Base-by-base conservation (phyloP, 306 rosid species). In the Vigna trinervia region DNA sequence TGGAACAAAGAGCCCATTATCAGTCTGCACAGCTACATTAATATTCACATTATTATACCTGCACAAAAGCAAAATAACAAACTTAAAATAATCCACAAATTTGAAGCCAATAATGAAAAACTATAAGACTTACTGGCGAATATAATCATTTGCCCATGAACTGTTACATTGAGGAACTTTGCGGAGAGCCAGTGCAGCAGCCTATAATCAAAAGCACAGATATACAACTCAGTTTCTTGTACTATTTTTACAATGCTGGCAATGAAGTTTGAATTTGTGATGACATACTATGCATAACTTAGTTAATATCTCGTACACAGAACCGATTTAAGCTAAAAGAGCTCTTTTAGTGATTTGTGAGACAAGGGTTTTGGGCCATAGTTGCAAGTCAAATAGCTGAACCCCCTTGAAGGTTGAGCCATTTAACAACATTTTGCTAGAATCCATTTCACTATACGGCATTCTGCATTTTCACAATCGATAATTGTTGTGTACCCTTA, bases 1-100 rank as follows among this genome's bases (percentile, higher is more conserved):
- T 8, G 99, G 99, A 69, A 93, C 98, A 67, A 82, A 91, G 63
- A 96, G 98, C 56, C 99, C 99, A n/a, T 92, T 78, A 23, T 96
- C 99, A 56, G 99, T 96, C 86, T 96, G 99, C 80, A 96, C 99
- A n/a, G 99, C 99, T 69, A 96, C 99, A 88, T 96, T 96, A 56
- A 96, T 71, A 64, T 96, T 92, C 84, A 96, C 90, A 57, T 89
- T 91, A 85, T 86, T 90, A 73, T 78, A 93, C 93, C 99, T 96
- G 75, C 81, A 84, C 61, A 59, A 84, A 69, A 58, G 69, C 52
- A 81, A 65, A 71, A 30, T 30, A 71, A 51, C 0, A 62, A 66
- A 69, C 71, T 79, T 77, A 52, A 50, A 64, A 22, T 26, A 52
- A 71, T 54, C 41, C 8, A 28, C n/a, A 79, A 71, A 79, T 61